phyloP scores from a whole-genome alignment of 2,329 filamentous ascomycete species.

The Fusarium longipes region DNA sequence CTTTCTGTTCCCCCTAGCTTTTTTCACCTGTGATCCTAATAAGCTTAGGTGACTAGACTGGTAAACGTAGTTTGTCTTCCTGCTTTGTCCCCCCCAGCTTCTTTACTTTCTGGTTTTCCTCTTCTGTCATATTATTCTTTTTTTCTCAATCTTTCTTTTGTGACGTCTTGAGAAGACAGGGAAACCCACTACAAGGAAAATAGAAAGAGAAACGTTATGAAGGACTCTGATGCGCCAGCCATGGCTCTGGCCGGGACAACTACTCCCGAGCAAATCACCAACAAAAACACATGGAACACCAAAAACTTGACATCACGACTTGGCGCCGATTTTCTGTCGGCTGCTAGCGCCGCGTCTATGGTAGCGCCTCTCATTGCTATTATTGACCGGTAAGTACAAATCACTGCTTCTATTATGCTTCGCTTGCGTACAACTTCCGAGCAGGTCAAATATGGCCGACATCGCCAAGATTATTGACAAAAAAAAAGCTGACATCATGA shows the following conservation, averaged over 20 bases:
- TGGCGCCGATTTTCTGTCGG: conserved; percentile 74
- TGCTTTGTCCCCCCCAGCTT: not conserved
- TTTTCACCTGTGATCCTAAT: not conserved
- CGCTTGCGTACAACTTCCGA: not conserved
- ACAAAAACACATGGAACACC: conserved; percentile 73
- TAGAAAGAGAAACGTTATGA: conserved; percentile 10
- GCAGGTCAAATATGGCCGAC: not conserved
- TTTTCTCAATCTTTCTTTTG: not conserved
- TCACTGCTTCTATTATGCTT: not conserved
- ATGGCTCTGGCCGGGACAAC: conserved; percentile 39
- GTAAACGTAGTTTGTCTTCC: not conserved
- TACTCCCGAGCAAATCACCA: conserved; percentile 31
- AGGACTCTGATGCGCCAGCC: conserved; percentile 28
- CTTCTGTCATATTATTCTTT: not conserved
- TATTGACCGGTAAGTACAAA: conserved; percentile 76
- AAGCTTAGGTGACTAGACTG: not conserved
- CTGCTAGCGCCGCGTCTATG: conserved; percentile 76
- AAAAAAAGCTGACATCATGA: conserved; percentile 21
- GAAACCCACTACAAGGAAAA: not conserved
- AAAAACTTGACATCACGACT: conserved; percentile 75
- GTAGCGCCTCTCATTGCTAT: conserved; percentile 88
- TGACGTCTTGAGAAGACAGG: not conserved
- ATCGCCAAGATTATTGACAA: conserved; percentile 8
- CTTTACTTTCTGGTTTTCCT: conserved; percentile 1
- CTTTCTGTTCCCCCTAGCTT: not conserved